Conservation (phyloP, 352 stramenopile genomes). For the Globisporangium radiosum region DNA sequence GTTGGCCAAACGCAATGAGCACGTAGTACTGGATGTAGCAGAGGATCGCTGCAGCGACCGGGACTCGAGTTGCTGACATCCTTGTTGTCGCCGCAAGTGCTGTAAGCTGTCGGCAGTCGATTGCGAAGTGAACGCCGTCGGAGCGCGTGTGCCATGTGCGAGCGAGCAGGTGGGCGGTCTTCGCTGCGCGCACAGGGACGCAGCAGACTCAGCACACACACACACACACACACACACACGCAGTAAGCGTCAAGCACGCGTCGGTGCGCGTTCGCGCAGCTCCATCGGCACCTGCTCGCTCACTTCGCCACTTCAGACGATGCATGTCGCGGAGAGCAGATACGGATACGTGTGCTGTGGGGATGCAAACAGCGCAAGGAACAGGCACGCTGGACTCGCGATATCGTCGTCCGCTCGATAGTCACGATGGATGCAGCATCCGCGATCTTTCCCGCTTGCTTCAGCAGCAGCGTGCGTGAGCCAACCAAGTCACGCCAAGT, state of each 20-base stretch:
- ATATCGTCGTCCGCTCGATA: too few relatives aligned
- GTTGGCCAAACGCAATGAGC: constrained; percentile 29
- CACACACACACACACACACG: too few relatives aligned
- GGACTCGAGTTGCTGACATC: constrained; percentile 18
- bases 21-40: constrained; percentile 40
- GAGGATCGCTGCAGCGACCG: constrained; percentile 20
- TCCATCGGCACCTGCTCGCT: neutral
- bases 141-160: neutral
- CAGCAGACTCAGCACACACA: neutral
- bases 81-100: neutral
- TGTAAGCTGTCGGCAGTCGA: neutral
- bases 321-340: too few relatives aligned
- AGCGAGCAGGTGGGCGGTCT: neutral
- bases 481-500: too few relatives aligned
- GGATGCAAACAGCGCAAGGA: too few relatives aligned
- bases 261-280: neutral
- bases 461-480: too few relatives aligned
- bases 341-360: too few relatives aligned
- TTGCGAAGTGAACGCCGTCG: neutral
- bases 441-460: too few relatives aligned
- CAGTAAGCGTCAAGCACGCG: too few relatives aligned
- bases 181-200: neutral
- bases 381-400: too few relatives aligned
- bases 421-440: too few relatives aligned
- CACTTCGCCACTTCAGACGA: neutral